These are phyloP conservation scores for Nakazawaea ambrosiae DNA, from an alignment of 805 yeast genomes.

Conservation along the genomic window DNA sequence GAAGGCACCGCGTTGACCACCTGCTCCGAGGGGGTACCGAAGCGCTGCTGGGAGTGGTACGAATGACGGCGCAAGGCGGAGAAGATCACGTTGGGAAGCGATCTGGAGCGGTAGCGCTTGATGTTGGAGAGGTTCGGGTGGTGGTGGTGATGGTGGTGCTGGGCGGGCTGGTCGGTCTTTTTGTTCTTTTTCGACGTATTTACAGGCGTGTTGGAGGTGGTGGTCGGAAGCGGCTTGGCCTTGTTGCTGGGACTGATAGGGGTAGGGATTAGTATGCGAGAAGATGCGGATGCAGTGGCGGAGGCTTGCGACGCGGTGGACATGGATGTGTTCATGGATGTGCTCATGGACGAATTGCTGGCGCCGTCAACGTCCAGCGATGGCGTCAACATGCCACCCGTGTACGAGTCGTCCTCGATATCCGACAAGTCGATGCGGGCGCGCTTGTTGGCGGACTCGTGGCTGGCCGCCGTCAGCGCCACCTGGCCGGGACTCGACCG, in stretches of 20 bases:
- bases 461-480: too few relatives aligned
- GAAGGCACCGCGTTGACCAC: conserved; percentile 10
- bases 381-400: too few relatives aligned
- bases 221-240: not conserved
- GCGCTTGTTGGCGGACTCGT: too few relatives aligned
- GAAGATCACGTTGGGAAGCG: conserved; percentile 11
- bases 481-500: too few relatives aligned
- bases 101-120: conserved; percentile 9
- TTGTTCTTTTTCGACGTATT: not conserved
- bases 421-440: too few relatives aligned
- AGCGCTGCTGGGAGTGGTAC: not conserved
- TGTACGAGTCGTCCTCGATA: too few relatives aligned
- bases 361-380: too few relatives aligned
- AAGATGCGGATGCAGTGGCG: not conserved
- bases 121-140: conserved; percentile 5
- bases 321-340: not conserved
- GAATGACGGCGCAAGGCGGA: conserved; percentile 9
- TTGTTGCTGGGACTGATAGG: conserved; percentile 2
- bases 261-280: conserved; percentile 1
- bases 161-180: not conserved
- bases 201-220: conserved; percentile 6
- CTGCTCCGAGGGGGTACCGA: conserved; percentile 1
- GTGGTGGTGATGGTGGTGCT: conserved; percentile 2
- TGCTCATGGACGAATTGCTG: too few relatives aligned
- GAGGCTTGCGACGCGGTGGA: not conserved